phyloP scores from a whole-genome alignment of 1,139 yeast genomes.

The Geotrichum restrictum region DNA sequence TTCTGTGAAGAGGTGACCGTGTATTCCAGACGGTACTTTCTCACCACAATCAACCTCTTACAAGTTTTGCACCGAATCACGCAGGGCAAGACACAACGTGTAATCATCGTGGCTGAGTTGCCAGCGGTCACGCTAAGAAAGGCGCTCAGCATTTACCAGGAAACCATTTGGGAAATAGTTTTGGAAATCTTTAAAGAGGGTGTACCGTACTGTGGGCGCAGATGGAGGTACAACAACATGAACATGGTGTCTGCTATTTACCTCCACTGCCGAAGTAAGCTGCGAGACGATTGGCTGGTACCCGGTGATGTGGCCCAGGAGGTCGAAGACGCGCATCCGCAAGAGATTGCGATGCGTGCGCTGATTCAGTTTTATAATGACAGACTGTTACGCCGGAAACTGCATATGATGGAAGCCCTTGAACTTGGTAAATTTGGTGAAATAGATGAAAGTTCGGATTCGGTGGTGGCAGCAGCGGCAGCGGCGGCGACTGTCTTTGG shows the following conservation, averaged over 20 bases:
- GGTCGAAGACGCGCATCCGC: slow-evolving; percentile 74
- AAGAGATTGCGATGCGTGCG: slow-evolving; percentile 80
- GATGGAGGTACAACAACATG: slow-evolving; percentile 96
- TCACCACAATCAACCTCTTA: slow-evolving; percentile 37
- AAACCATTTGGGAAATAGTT: slow-evolving; percentile 61
- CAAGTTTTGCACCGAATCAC: slow-evolving; percentile 38
- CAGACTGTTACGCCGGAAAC: no score
- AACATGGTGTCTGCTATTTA: slow-evolving; percentile 85
- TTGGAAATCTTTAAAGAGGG: slow-evolving; percentile 68
- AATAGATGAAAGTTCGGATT: not conserved
- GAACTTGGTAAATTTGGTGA: no score
- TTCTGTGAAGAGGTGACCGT: slow-evolving; percentile 22
- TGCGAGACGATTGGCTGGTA: slow-evolving; percentile 86
- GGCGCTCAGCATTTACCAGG: slow-evolving; percentile 50
- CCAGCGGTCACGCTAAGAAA: slow-evolving; percentile 43
- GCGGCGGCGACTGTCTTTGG: not conserved
- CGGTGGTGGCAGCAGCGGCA: slow-evolving; percentile 5
- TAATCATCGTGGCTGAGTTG: slow-evolving; percentile 43
- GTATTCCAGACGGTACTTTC: slow-evolving; percentile 35
- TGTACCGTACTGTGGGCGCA: slow-evolving; percentile 87
- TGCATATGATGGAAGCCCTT: no score
- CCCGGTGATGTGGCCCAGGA: slow-evolving; percentile 77
- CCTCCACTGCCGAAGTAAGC: slow-evolving; percentile 62
- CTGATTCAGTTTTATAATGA: slow-evolving; percentile 74
- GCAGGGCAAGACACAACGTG: slow-evolving; percentile 41